Evolutionary conservation across 768 basidiomycete species (phyloP), one percentile per base, ranked within the genome.

Genomic region (Trametes punicea): DNA sequence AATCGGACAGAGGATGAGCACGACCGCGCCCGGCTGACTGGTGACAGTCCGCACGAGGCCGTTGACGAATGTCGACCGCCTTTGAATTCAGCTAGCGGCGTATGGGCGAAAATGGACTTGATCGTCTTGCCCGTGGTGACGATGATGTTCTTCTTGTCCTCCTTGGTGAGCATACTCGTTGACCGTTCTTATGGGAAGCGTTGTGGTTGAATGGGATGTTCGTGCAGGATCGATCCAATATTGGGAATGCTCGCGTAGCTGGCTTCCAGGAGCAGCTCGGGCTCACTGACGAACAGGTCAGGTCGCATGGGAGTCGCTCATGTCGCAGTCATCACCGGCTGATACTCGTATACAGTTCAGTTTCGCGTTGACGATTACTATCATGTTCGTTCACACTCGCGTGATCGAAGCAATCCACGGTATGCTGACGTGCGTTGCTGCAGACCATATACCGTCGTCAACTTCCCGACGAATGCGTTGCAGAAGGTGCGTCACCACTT

Each of bases 401-500:
- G 16, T 46, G 3, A 18, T 20, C 20, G 18, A 11, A 18, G 10
- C 2, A 20, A 5, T n/a, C n/a, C 31, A 31, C 23, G 9, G 7
- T 64, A 67, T 61, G 56, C 7, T 47, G 67, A 23, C 69, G 67
- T 0, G 58, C 62, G 15, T 57, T 63, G 15, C 66, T 65, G 56
- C 23, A 55, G 62, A 30, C 67, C 67, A 20, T 69, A 69, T 46
- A 62, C 65, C 11, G 23, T 62, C 8, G 64, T 64, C 29, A 70
- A 64, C 40, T 33, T 65, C 7, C 64, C 63, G 18, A 61, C 64
- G 36, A 70, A 68, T 40, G 30, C 63, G 23, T 41, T 69, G 4
- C 50, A 65, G 48, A 65, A 57, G 42, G 49, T 51, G 1, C 3
- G 55, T n/a, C 18, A 11, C 33, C 13, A 4, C 9, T 13, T 27